A percentile compares a stretch with the other conserved stretches of the same genome.
phyloP scores from a whole-genome alignment of 1,139 yeast genomes.

The Saccharomyces hybrid region DNA sequence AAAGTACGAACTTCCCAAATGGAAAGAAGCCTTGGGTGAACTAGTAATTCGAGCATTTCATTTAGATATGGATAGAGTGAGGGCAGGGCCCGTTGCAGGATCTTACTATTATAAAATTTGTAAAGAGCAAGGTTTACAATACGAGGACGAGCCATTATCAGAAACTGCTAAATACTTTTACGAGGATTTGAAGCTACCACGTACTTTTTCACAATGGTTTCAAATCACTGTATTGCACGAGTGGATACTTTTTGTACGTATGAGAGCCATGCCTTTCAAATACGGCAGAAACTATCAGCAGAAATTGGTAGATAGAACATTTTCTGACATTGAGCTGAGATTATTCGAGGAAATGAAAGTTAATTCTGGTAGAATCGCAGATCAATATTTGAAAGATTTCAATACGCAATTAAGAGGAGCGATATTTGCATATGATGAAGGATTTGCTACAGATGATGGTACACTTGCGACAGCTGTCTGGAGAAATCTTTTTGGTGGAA shows the following conservation, averaged over 20 bases:
- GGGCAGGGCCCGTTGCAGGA: constrained; percentile 95
- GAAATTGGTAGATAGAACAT: constrained; percentile 80
- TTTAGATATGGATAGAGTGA: constrained; percentile 83
- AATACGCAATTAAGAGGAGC: constrained; percentile 86
- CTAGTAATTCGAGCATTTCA: constrained; percentile 55
- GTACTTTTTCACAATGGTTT: constrained; percentile 89
- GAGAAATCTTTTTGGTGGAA: constrained; percentile 87
- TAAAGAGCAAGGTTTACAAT: constrained; percentile 73
- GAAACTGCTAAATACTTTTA: constrained; percentile 66
- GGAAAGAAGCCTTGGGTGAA: constrained; percentile 72
- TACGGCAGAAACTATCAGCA: constrained; percentile 88
- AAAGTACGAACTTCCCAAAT: constrained; percentile 51
- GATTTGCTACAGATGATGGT: constrained; percentile 72
- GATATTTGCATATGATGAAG: constrained; percentile 89
- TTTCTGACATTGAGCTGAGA: constrained; percentile 81
- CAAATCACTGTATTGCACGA: constrained; percentile 85
- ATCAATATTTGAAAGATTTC: constrained; percentile 81
- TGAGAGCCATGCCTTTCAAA: constrained; percentile 92
- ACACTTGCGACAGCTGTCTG: constrained; percentile 83
- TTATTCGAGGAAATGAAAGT: constrained; percentile 82
- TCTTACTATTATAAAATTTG: constrained; percentile 80
- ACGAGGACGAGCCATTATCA: constrained; percentile 59
- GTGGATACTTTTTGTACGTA: constrained; percentile 89
- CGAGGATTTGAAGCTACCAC: constrained; percentile 72
- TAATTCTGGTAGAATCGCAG: constrained; percentile 74